Evolutionary conservation across 139 green algal genomes (phyloP), one percentile per base, ranked within the genome.

Genomic region (Prasinococcaceae sp.): DNA sequence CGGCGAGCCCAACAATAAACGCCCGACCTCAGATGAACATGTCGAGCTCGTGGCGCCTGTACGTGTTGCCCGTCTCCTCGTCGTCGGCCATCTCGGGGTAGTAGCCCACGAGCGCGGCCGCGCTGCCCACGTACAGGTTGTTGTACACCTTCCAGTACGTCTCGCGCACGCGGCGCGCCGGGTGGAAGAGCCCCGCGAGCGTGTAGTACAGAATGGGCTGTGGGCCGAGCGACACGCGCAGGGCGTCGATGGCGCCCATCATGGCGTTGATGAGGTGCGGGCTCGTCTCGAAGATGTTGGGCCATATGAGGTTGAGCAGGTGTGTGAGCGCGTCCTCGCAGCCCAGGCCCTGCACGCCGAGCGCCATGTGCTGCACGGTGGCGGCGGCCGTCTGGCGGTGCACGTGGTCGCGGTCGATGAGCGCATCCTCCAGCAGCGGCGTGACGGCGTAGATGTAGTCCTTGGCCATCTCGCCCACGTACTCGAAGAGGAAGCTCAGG

Each of bases 401-500:
- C 49, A 98, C 89, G 46, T 93, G 60, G 68, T 94, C 86, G 1
- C 86, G 66, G 61, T 97, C 88, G 79, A 93, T 93, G 19, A 97
- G 74, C 0, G 88, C 88, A 51, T 97, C 88, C 70, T 94, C 80
- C 53, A 98, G 76, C 56, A 99, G 65, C 2, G 90, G 90, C 2
- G 77, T 77, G 30, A 97, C 92, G 4, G 90, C 84, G 61, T 98
- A 93, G 67, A 98, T 92, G 65, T 73, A 73, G 76, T 97, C 88
- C 75, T 90, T 92, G 56, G 89, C 90, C 85, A 96, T 93, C 74
- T 99, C 90, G n/a, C 90, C 90, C 30, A 99, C 96, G 81, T 98
- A 99, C 74, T 99, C 90, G 59, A 99, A 99, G 71, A 99, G 79
- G 72, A 99, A 99, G 40, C 73, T 86, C 49, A 99, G 82, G n/a